phyloP scores from a whole-genome alignment of 495 filamentous ascomycete species.

The Thozetella sp. region DNA sequence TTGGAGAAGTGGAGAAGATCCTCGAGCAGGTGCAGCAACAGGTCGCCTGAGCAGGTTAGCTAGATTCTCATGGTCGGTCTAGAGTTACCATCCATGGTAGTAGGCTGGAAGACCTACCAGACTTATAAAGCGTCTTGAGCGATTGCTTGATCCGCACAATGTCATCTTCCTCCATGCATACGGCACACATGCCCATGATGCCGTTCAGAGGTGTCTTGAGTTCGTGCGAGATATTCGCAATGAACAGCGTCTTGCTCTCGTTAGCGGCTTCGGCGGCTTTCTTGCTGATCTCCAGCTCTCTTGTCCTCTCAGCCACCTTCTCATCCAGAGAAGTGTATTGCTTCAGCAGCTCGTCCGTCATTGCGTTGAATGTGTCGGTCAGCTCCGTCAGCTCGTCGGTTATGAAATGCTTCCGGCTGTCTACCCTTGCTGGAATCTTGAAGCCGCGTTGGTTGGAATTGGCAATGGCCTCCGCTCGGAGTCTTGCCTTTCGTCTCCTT shows the following conservation, averaged over 20 bases:
- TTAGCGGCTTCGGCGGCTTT: conserved; percentile 90
- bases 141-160: conserved; percentile 74
- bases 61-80: neutral
- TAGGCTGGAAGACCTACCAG: conserved; percentile 36
- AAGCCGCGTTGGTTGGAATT: conserved; percentile 59
- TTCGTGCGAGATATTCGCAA: conserved; percentile 95
- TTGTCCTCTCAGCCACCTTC: conserved; percentile 79
- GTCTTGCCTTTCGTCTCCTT: conserved; percentile 16
- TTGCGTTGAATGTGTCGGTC: conserved; percentile 87
- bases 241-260: conserved; percentile 93
- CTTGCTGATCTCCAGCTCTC: conserved; percentile 84
- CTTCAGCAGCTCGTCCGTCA: conserved; percentile 86
- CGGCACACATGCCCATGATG: conserved; percentile 89
- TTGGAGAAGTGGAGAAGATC: conserved; percentile 91
- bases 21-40: conserved; percentile 84
- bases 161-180: conserved; percentile 89
- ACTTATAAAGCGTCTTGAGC: conserved; percentile 85
- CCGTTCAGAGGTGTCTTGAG: conserved; percentile 91
- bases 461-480: conserved; percentile 36
- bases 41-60: conserved; percentile 51
- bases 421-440: conserved; percentile 82
- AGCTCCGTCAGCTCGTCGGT: conserved; percentile 89
- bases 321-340: conserved; percentile 85
- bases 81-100: neutral
- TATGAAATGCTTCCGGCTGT: conserved; percentile 70